phyloP scores from a whole-genome alignment of 192 early-diverging fungal species.

The Funneliformis geosporum region DNA sequence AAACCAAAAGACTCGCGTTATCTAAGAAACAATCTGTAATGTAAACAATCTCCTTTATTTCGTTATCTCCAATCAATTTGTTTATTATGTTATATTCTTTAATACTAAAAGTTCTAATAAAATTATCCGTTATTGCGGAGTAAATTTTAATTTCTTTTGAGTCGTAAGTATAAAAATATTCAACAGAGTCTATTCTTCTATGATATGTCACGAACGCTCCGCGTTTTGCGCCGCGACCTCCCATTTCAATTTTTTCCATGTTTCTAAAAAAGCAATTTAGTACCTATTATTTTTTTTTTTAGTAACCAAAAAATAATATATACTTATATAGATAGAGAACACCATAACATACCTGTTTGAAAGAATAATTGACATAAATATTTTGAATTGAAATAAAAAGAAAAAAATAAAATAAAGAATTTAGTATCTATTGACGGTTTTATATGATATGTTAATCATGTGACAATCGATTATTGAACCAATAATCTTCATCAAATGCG shows the following conservation, averaged over 20 bases:
- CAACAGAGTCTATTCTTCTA: background rate
- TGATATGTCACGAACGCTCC: background rate
- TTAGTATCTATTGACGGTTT: too few relatives aligned
- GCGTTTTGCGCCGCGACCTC: background rate
- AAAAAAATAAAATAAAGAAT: too few relatives aligned
- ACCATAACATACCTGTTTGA: too few relatives aligned
- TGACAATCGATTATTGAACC: too few relatives aligned
- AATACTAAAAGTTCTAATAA: background rate
- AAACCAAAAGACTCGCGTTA: background rate
- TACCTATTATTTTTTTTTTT: too few relatives aligned
- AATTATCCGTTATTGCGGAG: background rate
- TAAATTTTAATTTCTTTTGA: background rate
- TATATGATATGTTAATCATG: too few relatives aligned
- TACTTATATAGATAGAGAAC: too few relatives aligned
- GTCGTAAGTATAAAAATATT: background rate
- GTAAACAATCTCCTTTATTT: background rate
- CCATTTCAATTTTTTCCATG: background rate
- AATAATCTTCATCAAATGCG: too few relatives aligned
- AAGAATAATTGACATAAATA: too few relatives aligned
- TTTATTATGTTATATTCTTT: background rate
- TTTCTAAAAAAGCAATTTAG: background rate
- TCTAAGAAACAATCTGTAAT: background rate
- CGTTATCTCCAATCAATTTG: background rate
- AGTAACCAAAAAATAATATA: background rate
- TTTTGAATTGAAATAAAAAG: too few relatives aligned